A percentile compares a stretch with the other conserved stretches of the same genome.
Conservation (phyloP, 192 early-diverging fungal genomes). For the Rhizoclosmatium globosum region DNA sequence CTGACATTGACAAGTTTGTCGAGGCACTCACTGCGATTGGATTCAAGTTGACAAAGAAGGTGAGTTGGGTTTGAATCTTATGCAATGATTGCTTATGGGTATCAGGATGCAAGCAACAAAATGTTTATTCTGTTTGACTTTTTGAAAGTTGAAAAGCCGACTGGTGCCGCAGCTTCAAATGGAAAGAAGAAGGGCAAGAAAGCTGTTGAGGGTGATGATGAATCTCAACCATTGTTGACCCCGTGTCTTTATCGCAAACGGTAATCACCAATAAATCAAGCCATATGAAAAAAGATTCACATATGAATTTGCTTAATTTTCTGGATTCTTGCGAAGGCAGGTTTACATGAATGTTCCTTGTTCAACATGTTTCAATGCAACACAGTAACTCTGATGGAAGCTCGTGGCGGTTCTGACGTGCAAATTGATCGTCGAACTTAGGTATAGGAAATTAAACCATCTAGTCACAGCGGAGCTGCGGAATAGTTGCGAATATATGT, state of each 20-base stretch:
- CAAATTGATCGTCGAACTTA: too few species aligned
- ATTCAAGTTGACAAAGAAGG: conserved; percentile 77
- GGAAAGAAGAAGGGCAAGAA: background rate
- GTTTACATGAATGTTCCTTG: too few species aligned
- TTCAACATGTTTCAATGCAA: too few species aligned
- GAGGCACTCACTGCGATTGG: conserved; percentile 74
- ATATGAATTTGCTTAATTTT: too few species aligned
- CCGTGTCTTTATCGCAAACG: conserved; percentile 55
- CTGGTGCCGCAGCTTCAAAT: conserved; percentile 8
- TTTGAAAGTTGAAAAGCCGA: conserved; percentile 56
- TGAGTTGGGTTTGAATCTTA: conserved; percentile 32
- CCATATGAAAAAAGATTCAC: too few species aligned
- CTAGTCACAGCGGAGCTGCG: too few species aligned
- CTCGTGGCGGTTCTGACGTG: too few species aligned
- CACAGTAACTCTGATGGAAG: too few species aligned
- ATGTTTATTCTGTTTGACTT: conserved; percentile 97
- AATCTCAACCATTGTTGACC: conserved; percentile 37
- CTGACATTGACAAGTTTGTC: conserved; percentile 81
- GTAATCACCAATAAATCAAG: background rate
- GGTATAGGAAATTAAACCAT: too few species aligned
- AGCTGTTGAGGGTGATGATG: background rate
- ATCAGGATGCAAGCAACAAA: conserved; percentile 80
- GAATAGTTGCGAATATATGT: too few species aligned
- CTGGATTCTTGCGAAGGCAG: too few species aligned
- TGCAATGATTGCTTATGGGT: conserved; percentile 10